Conservation (phyloP, 768 basidiomycete species). For the Xanthoconium stramineum region DNA sequence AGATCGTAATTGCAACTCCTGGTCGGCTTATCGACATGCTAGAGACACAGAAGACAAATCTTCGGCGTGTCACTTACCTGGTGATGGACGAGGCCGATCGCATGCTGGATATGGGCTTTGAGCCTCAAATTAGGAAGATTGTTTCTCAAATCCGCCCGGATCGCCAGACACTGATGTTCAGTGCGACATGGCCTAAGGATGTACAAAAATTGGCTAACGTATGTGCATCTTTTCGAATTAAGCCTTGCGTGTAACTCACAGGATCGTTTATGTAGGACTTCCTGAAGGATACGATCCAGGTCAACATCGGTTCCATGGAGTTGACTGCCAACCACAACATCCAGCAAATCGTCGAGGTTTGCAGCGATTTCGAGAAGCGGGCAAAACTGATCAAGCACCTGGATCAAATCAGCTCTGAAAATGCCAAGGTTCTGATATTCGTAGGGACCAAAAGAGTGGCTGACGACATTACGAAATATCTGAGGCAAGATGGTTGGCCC, state of each 20-base stretch:
- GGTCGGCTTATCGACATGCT: slow-evolving; percentile 99
- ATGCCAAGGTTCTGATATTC: slow-evolving; percentile 98
- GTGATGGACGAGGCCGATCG: slow-evolving; percentile 99
- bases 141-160: slow-evolving; percentile 97
- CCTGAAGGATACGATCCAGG: slow-evolving; percentile 93
- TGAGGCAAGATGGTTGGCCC: slow-evolving; percentile 99
- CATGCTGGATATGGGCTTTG: slow-evolving; percentile 99
- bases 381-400: slow-evolving; percentile 94
- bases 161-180: slow-evolving; percentile 98
- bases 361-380: slow-evolving; percentile 97
- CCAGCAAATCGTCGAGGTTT: slow-evolving; percentile 91
- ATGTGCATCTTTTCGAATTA: slow-evolving; percentile 12
- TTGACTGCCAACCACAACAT: slow-evolving; percentile 98
- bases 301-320: slow-evolving; percentile 98
- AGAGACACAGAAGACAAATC: slow-evolving; percentile 93
- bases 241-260: neutral
- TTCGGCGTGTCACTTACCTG: slow-evolving; percentile 93
- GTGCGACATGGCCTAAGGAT: slow-evolving; percentile 99
- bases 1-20: slow-evolving; percentile 99
- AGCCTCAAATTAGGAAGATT: slow-evolving; percentile 98
- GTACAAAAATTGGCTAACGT: slow-evolving; percentile 96
- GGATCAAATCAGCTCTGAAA: slow-evolving; percentile 93
- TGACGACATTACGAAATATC: slow-evolving; percentile 96
- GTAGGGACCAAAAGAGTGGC: slow-evolving; percentile 97
- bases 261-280: slow-evolving; percentile 65